These are phyloP conservation scores for Middelhovenomyces tepae DNA, from an alignment of 805 yeast genomes.

Conservation along the genomic window DNA sequence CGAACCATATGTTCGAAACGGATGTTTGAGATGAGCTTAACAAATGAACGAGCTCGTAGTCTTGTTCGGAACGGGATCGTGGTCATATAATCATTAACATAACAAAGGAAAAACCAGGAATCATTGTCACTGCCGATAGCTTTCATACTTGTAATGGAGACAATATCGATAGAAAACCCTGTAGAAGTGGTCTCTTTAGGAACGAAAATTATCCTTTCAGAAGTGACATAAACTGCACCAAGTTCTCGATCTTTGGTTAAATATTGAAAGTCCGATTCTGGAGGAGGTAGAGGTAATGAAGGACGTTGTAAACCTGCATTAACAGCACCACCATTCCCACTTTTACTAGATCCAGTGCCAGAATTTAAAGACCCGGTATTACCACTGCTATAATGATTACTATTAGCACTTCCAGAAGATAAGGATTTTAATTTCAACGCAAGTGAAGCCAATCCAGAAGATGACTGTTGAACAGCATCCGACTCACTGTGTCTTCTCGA, in stretches of 20 bases:
- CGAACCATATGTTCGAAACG: slow-evolving; percentile 26
- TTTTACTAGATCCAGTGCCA: not conserved
- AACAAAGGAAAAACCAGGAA: slow-evolving; percentile 18
- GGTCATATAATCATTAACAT: slow-evolving; percentile 14
- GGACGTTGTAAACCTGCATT: too few relatives aligned
- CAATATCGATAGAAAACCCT: too few relatives aligned
- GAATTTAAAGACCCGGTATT: not conserved
- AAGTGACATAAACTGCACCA: slow-evolving; percentile 18
- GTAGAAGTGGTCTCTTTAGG: too few relatives aligned
- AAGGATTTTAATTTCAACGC: slow-evolving; percentile 4
- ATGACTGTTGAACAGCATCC: too few relatives aligned
- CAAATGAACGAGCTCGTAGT: slow-evolving; percentile 19
- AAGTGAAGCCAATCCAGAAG: too few relatives aligned
- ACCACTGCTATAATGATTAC: slow-evolving; percentile 5
- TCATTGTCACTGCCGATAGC: slow-evolving; percentile 5
- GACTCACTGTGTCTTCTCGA: too few relatives aligned
- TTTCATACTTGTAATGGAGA: slow-evolving; percentile 6
- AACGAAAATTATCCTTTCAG: slow-evolving; percentile 20
- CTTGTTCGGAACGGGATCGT: slow-evolving; percentile 23
- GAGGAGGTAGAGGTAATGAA: too few relatives aligned
- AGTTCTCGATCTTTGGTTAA: slow-evolving; percentile 10
- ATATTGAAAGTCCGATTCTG: slow-evolving; percentile 11
- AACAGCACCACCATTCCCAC: too few relatives aligned
- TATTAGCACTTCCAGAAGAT: not conserved
- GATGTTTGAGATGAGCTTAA: slow-evolving; percentile 22